Evolutionary conservation across 208 protist genomes (phyloP), one percentile per base, ranked within the genome.

Genomic region (Crithidia brevicula): DNA sequence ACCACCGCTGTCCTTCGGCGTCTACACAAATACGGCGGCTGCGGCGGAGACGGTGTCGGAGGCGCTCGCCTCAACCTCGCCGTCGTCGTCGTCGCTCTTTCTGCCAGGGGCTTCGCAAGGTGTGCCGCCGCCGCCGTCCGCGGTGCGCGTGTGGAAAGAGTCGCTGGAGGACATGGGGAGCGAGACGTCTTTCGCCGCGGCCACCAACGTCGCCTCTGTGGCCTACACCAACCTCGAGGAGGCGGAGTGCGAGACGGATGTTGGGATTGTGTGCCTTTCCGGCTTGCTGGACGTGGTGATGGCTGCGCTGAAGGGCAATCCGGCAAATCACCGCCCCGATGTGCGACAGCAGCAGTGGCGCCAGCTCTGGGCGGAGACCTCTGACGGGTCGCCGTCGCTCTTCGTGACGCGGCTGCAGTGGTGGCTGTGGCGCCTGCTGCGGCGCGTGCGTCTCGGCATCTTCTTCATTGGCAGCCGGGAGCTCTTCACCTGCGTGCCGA

Each of bases 381-480:
- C 68, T 4, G 77, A 74, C 49, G 65, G 63, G 15, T 72, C 66
- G 10, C 56, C 72, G 18, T 72, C 54, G 6, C 67, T 74, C 28
- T 88, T 90, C 66, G 58, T 82, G 25, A 81, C 84, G 57, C 71
- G 74, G 40, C 59, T 95, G 69, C 84, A 92, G 68, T 79, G 75
- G 64, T 94, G 88, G 86, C 71, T 96, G 30, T 96, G 88, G 88
- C 77, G 77, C 30, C 68, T 80, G 13, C 54, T 83, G 36, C 77
- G 77, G 18, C 83, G 83, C 47, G 86, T 81, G 27, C 84, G 86
- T 3, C 40, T 50, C 27, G 86, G 88, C 11, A 81, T 79, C 20
- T 30, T 96, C 38, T 67, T 96, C 13, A 68, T 96, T 46, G 85
- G 81, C 70, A 88, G 75, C 64, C 76, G 70, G n/a, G 85, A 93